Evolutionary conservation across 495 filamentous ascomycete genomes (phyloP), one percentile per base, ranked within the genome.

Genomic region (Polyplosphaeria fusca): DNA sequence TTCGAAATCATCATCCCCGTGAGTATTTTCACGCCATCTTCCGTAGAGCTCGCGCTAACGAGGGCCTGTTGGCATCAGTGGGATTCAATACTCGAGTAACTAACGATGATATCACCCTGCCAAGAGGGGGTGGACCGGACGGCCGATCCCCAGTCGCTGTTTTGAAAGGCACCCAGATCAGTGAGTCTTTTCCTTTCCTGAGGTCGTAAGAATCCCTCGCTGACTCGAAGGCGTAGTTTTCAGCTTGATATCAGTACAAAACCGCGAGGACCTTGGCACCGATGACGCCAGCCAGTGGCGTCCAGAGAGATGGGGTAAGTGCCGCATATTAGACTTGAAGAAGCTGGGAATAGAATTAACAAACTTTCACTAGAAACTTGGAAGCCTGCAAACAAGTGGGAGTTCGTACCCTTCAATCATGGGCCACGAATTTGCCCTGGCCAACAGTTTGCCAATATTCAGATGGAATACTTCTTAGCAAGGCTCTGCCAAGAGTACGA

Each of bases 71-170:
- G 30, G 30, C 30, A 47, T 18, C 26, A 47, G 45, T 47, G 45
- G 45, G 45, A 27, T 28, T 24, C 40, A 76, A 73, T 63, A 68
- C 58, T 64, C 74, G 72, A 54, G 50, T 44, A 35, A 66, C 60
- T 44, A 50, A 49, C 47, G 65, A 47, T 47, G 69, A 76, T 47
- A 82, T 78, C 7, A 70, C 69, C 24, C 60, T 82, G 9, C 80
- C 80, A 1, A 45, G 65, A 5, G 80, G 80, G 23, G 79, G 79
- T 19, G 78, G 79, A 9, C 60, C 65, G 0, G 73, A 79, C 45
- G 76, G 77, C 13, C 61, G 60, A 16, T 59, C 66, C 14, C 77
- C 79, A 4, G 60, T 81, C 27, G 77, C 74, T 52, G 61, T 74
- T 23, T 62, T 49, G 22, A 75, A 70, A 63, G 74, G 75, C 65